Percentiles rank a stretch among this genome's conserved stretches.
Conservation (phyloP, 768 basidiomycete genomes). For the Auriscalpium microsporum region DNA sequence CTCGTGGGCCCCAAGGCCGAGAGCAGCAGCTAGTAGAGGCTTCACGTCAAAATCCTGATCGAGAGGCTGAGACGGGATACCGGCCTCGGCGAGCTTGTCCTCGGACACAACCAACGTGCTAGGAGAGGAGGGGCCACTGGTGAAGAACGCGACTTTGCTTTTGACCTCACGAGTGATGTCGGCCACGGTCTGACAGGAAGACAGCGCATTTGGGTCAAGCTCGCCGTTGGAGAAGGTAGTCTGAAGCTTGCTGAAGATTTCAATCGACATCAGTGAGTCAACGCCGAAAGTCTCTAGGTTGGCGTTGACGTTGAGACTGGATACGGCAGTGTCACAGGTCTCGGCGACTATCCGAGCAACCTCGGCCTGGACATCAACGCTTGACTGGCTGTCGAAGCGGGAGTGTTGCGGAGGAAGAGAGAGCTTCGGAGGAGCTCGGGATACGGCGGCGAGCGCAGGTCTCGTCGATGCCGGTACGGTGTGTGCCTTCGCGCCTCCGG, state of each 20-base stretch:
- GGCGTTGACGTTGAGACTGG: constrained; percentile 1
- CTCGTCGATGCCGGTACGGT: not conserved
- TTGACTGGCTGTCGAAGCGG: not conserved
- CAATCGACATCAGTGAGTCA: constrained; percentile 23
- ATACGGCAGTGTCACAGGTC: constrained; percentile 27
- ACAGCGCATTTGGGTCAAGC: constrained; percentile 25
- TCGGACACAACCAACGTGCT: constrained; percentile 1
- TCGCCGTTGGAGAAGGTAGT: constrained; percentile 25
- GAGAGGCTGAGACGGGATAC: constrained; percentile 4
- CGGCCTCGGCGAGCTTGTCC: not conserved
- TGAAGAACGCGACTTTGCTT: not conserved
- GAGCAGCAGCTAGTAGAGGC: constrained; percentile 35
- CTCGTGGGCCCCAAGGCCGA: constrained; percentile 27
- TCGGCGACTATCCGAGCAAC: constrained; percentile 33
- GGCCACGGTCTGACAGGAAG: constrained; percentile 27
- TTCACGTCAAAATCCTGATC: constrained; percentile 22
- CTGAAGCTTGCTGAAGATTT: constrained; percentile 32
- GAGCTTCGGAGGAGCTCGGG: not conserved
- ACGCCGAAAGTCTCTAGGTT: constrained; percentile 18
- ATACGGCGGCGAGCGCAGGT: not conserved
- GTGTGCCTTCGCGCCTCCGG: constrained; percentile 7
- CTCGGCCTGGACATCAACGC: constrained; percentile 18
- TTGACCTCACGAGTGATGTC: constrained; percentile 24
- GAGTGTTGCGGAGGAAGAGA: not conserved
- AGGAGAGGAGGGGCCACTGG: not conserved